Base-by-base conservation (phyloP, 2,329 filamentous ascomycete genomes). In the Trichophyton benhamiae region DNA sequence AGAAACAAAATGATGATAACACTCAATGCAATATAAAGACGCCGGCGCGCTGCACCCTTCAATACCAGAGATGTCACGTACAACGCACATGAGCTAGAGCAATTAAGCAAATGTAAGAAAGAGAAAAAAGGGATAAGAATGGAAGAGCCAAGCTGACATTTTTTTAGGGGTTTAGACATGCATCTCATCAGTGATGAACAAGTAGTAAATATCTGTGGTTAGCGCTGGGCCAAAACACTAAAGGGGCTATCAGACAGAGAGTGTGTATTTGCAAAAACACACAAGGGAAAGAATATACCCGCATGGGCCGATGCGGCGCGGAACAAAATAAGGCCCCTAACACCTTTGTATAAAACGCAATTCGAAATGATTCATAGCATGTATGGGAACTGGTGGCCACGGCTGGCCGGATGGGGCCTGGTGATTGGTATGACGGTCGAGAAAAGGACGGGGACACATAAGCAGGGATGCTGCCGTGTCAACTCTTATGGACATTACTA, bases 401-500 rank as follows among this genome's bases (percentile, higher is more conserved):
- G 22, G 33, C 27, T 33, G 15, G 27, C 13, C 11, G 27, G 13
- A 30, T 30, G n/a, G 5, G n/a, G 46, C 9, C 4, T 7, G 11
- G 22, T 27, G 17, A 53, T 27, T 27, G 49, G 17, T 7, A 15
- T 33, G 27, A n/a, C 15, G n/a, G 27, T 17, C 8, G n/a, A 36
- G 27, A 55, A 15, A 55, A 17, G 33, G 5, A 38, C 8, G 3
- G 33, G 36, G 53, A 27, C 17, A 57, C 27, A 30, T 30, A 8
- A 30, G 6, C 6, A 20, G 8, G 3, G 33, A 38, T 38, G 36
- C 15, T 36, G 55, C 30, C 9, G 36, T 8, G 8, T 78, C 27
- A 64, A 68, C 33, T 65, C 69, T 3, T 66, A 15, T 33, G 70
- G 59, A 13, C 8, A 61, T 46, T n/a, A 41, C 59, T 61, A 58